A percentile compares a stretch with the other conserved stretches of the same genome.
These are phyloP conservation scores for Prunus padus DNA, from an alignment of 306 rosid species.

Conservation along the genomic window DNA sequence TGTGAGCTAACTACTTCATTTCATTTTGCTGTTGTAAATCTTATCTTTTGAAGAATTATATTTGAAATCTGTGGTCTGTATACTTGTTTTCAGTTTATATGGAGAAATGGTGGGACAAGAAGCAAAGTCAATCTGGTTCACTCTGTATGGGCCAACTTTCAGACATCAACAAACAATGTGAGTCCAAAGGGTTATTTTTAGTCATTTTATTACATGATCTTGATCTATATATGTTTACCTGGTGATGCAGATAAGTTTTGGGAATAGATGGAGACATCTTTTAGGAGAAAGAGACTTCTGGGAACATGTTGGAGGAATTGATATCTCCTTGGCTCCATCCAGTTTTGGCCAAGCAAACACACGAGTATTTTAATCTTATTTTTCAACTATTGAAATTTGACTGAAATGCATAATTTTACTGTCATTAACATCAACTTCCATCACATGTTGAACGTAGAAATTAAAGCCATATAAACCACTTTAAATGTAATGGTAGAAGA, in stretches of 20 bases:
- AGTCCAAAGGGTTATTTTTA: slow-evolving; percentile 23
- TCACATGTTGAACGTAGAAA: neutral
- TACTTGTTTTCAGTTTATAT: slow-evolving; percentile 57
- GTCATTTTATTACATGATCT: neutral
- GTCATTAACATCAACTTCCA: neutral
- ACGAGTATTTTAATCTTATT: slow-evolving; percentile 46
- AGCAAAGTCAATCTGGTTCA: slow-evolving; percentile 68
- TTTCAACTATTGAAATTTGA: neutral
- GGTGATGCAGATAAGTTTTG: slow-evolving; percentile 80
- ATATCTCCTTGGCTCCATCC: slow-evolving; percentile 85
- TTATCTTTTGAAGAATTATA: neutral
- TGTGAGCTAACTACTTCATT: slow-evolving; percentile 43
- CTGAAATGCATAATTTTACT: neutral
- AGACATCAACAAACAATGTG: slow-evolving; percentile 90
- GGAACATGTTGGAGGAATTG: slow-evolving; percentile 96
- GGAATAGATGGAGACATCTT: slow-evolving; percentile 96
- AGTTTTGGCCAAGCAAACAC: slow-evolving; percentile 99
- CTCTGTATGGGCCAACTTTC: slow-evolving; percentile 98
- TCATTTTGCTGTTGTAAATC: neutral
- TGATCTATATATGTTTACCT: slow-evolving; percentile 21
- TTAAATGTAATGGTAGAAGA: neutral
- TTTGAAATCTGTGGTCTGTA: neutral
- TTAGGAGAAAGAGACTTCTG: slow-evolving; percentile 88
- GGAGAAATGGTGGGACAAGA: slow-evolving; percentile 85
- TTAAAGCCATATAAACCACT: neutral